Conservation (phyloP, 2,329 filamentous ascomycete species). For the Amesomyces nigricolor region DNA sequence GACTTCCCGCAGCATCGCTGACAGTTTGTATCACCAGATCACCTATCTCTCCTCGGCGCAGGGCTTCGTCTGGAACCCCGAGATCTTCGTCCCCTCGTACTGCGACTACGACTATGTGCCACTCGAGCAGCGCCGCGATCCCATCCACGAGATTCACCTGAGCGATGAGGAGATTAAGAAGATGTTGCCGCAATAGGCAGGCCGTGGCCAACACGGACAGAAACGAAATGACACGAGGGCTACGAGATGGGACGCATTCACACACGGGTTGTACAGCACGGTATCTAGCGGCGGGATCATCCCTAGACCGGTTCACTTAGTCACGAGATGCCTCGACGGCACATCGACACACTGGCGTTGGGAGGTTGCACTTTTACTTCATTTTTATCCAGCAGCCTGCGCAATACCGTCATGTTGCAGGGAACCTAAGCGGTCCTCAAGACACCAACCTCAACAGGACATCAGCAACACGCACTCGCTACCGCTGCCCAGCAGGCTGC, state of each 20-base stretch:
- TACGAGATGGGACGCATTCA: background rate
- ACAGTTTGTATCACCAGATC: conserved; percentile 46
- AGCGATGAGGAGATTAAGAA: conserved; percentile 69
- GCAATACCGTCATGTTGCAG: background rate
- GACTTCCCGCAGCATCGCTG: background rate
- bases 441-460: no score
- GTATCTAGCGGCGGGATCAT: background rate
- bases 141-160: conserved; percentile 70
- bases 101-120: conserved; percentile 69
- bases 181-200: conserved; percentile 57
- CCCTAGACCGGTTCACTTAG: background rate
- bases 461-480: no score
- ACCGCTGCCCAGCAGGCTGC: background rate
- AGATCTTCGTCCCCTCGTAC: conserved; percentile 77
- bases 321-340: background rate
- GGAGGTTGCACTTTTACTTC: background rate
- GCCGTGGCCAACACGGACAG: background rate
- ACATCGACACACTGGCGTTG: background rate
- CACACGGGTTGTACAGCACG: conserved; percentile 5
- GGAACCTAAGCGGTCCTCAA: no score
- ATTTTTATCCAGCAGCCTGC: background rate
- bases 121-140: conserved; percentile 69
- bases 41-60: conserved; percentile 75
- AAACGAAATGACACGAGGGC: background rate
- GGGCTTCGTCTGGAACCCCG: conserved; percentile 79